These are phyloP conservation scores for Saccharomyces kudriavzevii DNA, from an alignment of 805 yeast species.

Conservation along the genomic window DNA sequence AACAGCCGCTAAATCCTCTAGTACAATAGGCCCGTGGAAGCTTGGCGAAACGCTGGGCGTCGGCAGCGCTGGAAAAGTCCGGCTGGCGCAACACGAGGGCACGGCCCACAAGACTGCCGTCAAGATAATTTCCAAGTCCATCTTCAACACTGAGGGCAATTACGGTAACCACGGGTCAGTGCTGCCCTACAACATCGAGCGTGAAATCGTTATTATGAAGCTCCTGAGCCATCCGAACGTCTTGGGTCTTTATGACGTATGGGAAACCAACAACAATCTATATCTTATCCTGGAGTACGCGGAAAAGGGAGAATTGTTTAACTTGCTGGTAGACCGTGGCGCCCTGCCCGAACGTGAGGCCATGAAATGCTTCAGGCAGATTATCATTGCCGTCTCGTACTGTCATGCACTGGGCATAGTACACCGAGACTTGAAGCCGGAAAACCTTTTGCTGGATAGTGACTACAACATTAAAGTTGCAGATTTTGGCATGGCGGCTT, in stretches of 20 bases:
- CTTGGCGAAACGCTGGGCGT: conserved; percentile 89
- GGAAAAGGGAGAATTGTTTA: conserved; percentile 95
- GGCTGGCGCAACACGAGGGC: conserved; percentile 77
- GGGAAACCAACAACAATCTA: conserved; percentile 77
- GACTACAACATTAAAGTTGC: conserved; percentile 89
- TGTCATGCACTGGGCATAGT: conserved; percentile 83
- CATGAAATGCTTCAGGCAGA: conserved; percentile 78
- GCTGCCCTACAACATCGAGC: conserved; percentile 75
- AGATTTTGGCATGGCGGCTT: conserved; percentile 98
- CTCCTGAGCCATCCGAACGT: conserved; percentile 70
- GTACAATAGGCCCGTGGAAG: conserved; percentile 85
- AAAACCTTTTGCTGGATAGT: conserved; percentile 69
- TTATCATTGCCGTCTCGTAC: conserved; percentile 72
- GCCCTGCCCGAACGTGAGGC: conserved; percentile 86
- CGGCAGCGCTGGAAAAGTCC: conserved; percentile 94
- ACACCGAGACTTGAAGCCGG: conserved; percentile 82
- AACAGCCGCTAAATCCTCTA: conserved; percentile 1
- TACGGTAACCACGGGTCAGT: conserved; percentile 29
- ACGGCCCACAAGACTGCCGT: conserved; percentile 93
- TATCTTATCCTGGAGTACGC: conserved; percentile 90
- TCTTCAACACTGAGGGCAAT: conserved; percentile 34
- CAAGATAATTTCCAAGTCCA: conserved; percentile 85
- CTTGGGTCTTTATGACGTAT: conserved; percentile 74
- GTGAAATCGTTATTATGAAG: conserved; percentile 82
- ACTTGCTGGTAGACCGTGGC: conserved; percentile 81